These are phyloP conservation scores for Phyllostachys edulis DNA, from an alignment of 176 grass and related monocot species.

Conservation along the genomic window DNA sequence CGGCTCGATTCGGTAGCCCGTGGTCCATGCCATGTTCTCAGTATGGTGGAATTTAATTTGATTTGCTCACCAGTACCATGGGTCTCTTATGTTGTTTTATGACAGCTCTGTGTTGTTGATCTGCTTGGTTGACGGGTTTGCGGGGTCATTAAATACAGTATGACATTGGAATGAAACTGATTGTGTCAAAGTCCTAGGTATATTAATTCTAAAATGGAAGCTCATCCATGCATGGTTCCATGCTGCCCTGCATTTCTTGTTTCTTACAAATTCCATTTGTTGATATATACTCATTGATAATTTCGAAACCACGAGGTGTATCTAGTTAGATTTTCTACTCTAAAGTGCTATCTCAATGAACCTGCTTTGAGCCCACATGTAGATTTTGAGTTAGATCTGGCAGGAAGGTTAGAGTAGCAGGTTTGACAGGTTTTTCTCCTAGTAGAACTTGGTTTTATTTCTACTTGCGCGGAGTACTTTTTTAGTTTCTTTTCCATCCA, in stretches of 20 bases:
- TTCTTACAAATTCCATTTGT: not conserved
- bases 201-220: not conserved
- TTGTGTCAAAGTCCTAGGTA: not conserved
- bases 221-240: not conserved
- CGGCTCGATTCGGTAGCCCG: constrained; percentile 18
- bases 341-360: not conserved
- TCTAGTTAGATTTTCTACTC: not conserved
- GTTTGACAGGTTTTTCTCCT: not conserved
- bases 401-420: not conserved
- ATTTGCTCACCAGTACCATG: not conserved
- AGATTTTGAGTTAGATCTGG: not conserved
- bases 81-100: constrained; percentile 8
- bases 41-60: constrained; percentile 28
- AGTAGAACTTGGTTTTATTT: not conserved
- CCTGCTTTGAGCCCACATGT: not conserved
- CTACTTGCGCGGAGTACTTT: not conserved
- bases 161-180: not conserved
- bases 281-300: not conserved
- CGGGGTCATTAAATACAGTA: constrained; percentile 1
- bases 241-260: not conserved
- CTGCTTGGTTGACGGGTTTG: constrained; percentile 6
- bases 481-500: not conserved
- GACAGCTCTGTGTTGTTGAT: constrained; percentile 14
- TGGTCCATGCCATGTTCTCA: not conserved
- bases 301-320: not conserved